These are phyloP conservation scores for Paratinospora sagittata DNA, from an alignment of 164 flowering plant genomes.

Conservation along the genomic window DNA sequence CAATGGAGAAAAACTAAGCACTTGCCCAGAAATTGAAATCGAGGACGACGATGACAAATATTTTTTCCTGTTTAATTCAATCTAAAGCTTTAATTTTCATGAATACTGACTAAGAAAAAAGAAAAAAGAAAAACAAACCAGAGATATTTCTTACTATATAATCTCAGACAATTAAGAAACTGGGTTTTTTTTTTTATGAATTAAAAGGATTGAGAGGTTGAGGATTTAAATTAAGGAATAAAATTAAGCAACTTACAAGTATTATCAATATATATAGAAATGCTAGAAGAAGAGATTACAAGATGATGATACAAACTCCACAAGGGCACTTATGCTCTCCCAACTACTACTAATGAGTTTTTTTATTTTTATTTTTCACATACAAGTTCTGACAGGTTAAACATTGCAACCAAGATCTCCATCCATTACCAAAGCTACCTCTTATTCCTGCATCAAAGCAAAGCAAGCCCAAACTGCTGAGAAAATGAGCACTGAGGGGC, in stretches of 20 bases:
- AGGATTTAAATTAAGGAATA: slow-evolving; percentile 1
- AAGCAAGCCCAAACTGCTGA: not conserved
- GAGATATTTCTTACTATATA: too few relatives aligned
- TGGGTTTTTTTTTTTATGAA: too few relatives aligned
- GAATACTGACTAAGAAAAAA: too few relatives aligned
- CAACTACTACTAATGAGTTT: not conserved
- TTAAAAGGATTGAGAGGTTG: not conserved
- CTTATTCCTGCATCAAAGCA: slow-evolving; percentile 33
- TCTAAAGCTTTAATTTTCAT: too few relatives aligned
- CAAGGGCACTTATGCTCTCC: not conserved
- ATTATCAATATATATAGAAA: not conserved
- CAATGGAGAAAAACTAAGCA: too few relatives aligned
- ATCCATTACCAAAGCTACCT: slow-evolving; percentile 17
- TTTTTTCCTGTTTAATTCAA: too few relatives aligned
- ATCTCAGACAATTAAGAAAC: too few relatives aligned
- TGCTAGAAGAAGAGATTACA: slow-evolving; percentile 16
- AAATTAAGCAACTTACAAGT: not conserved
- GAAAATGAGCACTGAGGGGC: not conserved
- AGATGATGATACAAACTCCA: slow-evolving; percentile 10
- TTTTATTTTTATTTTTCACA: slow-evolving; percentile 15
- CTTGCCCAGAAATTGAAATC: too few relatives aligned
- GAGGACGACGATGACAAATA: too few relatives aligned
- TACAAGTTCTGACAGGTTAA: slow-evolving; percentile 27
- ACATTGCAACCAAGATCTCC: slow-evolving; percentile 25
- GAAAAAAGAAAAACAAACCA: too few relatives aligned